A percentile compares a stretch with the other conserved stretches of the same genome.
These are phyloP conservation scores for Alternaria postmessia DNA, from an alignment of 2,329 filamentous ascomycete genomes.

Conservation along the genomic window DNA sequence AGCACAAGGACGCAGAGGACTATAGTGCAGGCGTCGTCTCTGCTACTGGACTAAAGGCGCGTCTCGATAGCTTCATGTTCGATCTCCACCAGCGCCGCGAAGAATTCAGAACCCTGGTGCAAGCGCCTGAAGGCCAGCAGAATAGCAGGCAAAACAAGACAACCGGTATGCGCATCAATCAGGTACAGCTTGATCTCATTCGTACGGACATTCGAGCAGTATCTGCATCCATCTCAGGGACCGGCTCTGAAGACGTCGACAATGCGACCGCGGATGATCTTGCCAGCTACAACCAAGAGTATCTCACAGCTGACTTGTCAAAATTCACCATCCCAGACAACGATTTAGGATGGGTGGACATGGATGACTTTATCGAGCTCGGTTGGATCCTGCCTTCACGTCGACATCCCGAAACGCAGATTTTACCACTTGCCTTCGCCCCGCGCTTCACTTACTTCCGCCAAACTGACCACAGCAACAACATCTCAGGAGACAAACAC, in stretches of 20 bases:
- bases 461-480: constrained; percentile 88
- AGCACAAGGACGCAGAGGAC: constrained; percentile 94
- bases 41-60: constrained; percentile 94
- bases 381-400: constrained; percentile 95
- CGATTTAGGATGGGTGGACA: constrained; percentile 96
- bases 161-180: constrained; percentile 93
- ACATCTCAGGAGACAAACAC: constrained; percentile 80
- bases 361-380: constrained; percentile 98
- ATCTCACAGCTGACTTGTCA: constrained; percentile 69
- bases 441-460: constrained; percentile 98
- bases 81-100: constrained; percentile 94
- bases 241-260: constrained; percentile 78
- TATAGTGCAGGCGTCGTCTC: constrained; percentile 80
- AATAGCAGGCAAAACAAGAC: constrained; percentile 79
- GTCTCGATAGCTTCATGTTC: constrained; percentile 95
- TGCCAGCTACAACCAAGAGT: constrained; percentile 62
- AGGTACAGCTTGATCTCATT: constrained; percentile 90
- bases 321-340: constrained; percentile 95
- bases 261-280: constrained; percentile 69
- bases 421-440: constrained; percentile 88
- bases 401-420: constrained; percentile 90
- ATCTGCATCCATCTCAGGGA: constrained; percentile 86
- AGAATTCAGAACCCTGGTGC: constrained; percentile 83
- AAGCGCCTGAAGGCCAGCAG: constrained; percentile 63
- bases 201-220: constrained; percentile 92